Evolutionary conservation across 1,284 basidiomycete genomes (phyloP).

Genomic region (Boletus semigastroideus): DNA sequence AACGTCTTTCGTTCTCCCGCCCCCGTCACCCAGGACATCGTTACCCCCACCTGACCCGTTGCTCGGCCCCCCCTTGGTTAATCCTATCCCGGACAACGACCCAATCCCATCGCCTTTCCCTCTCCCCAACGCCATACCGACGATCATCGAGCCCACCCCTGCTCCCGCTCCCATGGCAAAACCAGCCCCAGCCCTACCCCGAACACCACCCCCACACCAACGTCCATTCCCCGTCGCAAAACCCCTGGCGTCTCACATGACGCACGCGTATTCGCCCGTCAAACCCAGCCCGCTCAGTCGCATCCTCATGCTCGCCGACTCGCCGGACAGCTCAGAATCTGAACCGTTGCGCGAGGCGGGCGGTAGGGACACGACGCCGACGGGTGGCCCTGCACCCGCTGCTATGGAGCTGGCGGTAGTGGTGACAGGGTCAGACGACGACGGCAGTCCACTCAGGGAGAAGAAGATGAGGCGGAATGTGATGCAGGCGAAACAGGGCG

Average conservation of each 20-base stretch:
- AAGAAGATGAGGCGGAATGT: conserved; percentile 38
- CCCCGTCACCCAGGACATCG: conserved; percentile 64
- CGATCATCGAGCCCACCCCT: conserved; percentile 19
- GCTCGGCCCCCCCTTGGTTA: conserved; percentile 13
- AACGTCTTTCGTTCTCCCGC: conserved; percentile 68
- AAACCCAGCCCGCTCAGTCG: conserved; percentile 75
- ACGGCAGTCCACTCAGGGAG: conserved; percentile 42
- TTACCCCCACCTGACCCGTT: conserved; percentile 39
- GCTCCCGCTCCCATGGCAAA: conserved; percentile 11
- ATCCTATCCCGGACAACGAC: conserved; percentile 8
- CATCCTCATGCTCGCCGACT: conserved; percentile 66
- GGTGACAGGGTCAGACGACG: conserved; percentile 5
- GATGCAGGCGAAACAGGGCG: conserved; percentile 15
- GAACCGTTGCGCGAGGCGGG: conserved; percentile 1
- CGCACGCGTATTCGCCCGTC: conserved; percentile 74
- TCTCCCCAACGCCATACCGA: conserved; percentile 10
- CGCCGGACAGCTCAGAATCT: conserved; percentile 47
- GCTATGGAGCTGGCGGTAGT: too few species aligned
- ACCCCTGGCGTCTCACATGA: conserved; percentile 63
- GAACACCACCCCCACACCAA: conserved; percentile 31
- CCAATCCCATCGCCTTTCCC: neutral
- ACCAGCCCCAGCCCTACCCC: conserved; percentile 21
- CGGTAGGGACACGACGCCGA: conserved; percentile 8
- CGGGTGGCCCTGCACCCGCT: neutral
- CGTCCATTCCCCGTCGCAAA: conserved; percentile 67